phyloP scores from a whole-genome alignment of 2,329 filamentous ascomycete genomes.

The Nemania serpens region DNA sequence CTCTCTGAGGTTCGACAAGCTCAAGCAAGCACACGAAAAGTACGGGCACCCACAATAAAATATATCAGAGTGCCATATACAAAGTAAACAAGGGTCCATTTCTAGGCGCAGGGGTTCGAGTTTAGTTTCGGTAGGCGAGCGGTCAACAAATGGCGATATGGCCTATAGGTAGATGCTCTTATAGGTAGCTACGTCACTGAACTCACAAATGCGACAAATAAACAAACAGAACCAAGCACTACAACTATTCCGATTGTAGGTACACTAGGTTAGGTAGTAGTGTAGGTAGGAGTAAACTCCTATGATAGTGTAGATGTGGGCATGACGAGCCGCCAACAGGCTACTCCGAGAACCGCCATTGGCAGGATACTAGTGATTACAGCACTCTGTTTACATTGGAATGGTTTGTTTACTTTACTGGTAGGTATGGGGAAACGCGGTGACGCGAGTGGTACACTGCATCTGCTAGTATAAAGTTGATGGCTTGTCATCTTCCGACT shows the following conservation, averaged over 20 bases:
- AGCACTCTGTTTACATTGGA: neutral
- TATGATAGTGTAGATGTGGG: no score
- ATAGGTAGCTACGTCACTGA: no score
- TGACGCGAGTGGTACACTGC: slow-evolving; percentile 11
- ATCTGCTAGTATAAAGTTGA: no score
- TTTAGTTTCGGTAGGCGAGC: slow-evolving; percentile 1
- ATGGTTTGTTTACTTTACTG: slow-evolving; percentile 38
- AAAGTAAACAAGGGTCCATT: slow-evolving; percentile 3
- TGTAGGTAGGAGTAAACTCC: no score
- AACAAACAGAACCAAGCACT: no score
- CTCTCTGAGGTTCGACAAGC: neutral
- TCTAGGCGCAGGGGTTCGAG: slow-evolving; percentile 2
- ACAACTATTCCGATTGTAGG: no score
- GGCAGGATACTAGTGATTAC: slow-evolving; percentile 27
- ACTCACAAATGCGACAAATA: no score
- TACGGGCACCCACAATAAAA: neutral
- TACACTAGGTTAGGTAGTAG: no score
- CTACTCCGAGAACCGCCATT: slow-evolving; percentile 14
- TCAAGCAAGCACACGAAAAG: neutral
- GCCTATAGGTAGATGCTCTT: neutral
- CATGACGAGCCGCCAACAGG: no score
- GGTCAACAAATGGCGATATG: neutral
- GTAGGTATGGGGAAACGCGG: slow-evolving; percentile 25
- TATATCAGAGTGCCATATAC: no score
- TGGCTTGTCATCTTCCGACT: no score